Evolutionary conservation across 148 eudicot species (phyloP), one percentile per base, ranked within the genome.

Genomic region (Rheum nobile): DNA sequence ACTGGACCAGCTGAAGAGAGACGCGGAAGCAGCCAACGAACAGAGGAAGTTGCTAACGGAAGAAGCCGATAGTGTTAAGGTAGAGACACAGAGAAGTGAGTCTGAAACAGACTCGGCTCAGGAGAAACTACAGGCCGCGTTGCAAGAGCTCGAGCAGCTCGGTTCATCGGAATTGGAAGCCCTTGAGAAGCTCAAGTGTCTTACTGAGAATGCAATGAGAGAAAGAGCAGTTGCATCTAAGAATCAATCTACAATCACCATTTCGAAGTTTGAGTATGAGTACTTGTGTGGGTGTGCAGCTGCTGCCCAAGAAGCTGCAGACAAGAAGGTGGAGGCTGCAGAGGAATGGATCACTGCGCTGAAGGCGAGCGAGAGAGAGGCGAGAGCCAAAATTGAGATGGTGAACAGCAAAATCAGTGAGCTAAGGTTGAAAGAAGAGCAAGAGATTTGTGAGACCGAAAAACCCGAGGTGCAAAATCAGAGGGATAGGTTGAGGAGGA

Each of bases 291-390:
- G 89, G 29, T 75, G 77, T 76, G 97, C 97, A 42, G 81, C 28
- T 12, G 83, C 72, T 11, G 95, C 95, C 2, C 80, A 79, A 75
- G 87, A 92, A 74, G 71, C 88, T 75, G 99, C 95, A 52, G 89
- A 90, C 41, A 92, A 87, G 80, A 96, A 96, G 71, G 88, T 90
- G 24, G 89, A 76, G 34, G 99, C 99, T 39, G 99, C 96, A 78
- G 78, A 83, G 54, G 88, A 88, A 11, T 92, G 99, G 96, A 74
- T 81, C 8, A 83, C 86, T 77, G 94, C 99, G 67, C 59, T 92
- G 5, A 84, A 77, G 82, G 88, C 90, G 13, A 89, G 87, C 32
- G 92, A 89, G 83, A 85, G 75, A 72, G 95, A 90, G 74, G 88
- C 83, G 73, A 52, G 75, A 37, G 83, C 89, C 74, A 77, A 81